Percentiles rank a stretch among this genome's conserved stretches.
These are phyloP conservation scores for Vicia faba DNA, from an alignment of 306 rosid species.

Conservation along the genomic window DNA sequence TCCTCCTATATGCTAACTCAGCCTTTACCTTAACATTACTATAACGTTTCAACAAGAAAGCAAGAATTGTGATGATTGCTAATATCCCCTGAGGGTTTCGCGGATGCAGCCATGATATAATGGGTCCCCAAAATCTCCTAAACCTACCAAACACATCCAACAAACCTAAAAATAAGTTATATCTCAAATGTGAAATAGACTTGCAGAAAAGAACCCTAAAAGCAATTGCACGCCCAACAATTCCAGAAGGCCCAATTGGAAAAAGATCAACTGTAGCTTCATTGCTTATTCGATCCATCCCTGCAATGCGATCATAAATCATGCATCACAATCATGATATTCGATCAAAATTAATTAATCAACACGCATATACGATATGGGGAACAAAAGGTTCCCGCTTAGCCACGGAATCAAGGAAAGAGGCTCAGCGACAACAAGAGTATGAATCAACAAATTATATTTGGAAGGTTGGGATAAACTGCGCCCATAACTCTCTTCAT, in stretches of 20 bases:
- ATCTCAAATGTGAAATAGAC: conserved; percentile 70
- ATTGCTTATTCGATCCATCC: conserved; percentile 78
- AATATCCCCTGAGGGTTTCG: conserved; percentile 91
- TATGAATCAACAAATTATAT: no score
- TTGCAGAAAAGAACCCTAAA: conserved; percentile 77
- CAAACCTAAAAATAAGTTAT: conserved; percentile 47
- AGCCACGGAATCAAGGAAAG: conserved; percentile 2
- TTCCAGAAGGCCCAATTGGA: conserved; percentile 79
- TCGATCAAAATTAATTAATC: no score
- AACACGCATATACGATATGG: no score
- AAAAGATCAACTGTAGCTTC: conserved; percentile 77
- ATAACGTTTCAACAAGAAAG: conserved; percentile 77
- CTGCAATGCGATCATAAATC: neutral
- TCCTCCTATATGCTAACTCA: conserved; percentile 90
- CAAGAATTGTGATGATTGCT: conserved; percentile 81
- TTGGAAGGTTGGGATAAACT: no score
- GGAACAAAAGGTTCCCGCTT: neutral
- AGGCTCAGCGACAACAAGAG: neutral
- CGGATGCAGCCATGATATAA: conserved; percentile 77
- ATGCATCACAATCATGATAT: no score
- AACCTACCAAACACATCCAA: conserved; percentile 48
- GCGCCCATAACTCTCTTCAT: no score
- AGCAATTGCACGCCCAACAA: conserved; percentile 76
- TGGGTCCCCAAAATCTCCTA: conserved; percentile 49
- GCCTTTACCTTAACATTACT: conserved; percentile 77